phyloP scores from a whole-genome alignment of 192 early-diverging fungal genomes.

The Backusella liffmaniae region DNA sequence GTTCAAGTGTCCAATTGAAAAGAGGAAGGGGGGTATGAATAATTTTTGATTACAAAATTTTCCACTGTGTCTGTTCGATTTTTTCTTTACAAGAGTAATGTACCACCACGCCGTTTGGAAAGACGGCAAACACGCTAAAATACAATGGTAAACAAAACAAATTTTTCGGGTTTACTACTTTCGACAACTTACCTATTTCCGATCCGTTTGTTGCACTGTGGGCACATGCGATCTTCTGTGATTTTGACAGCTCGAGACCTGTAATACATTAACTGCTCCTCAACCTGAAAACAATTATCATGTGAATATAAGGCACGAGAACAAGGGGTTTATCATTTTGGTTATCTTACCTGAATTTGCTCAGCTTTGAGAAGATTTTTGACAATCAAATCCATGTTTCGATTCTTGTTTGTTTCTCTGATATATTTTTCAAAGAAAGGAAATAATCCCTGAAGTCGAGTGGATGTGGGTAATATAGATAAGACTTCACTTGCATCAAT shows the following conservation, averaged over 20 bases:
- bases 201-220: slow-evolving; percentile 63
- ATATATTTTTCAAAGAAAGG: slow-evolving; percentile 65
- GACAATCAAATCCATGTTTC: slow-evolving; percentile 64
- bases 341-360: slow-evolving; percentile 52
- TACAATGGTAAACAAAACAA: not conserved
- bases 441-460: slow-evolving; percentile 39
- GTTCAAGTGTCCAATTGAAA: not conserved
- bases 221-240: slow-evolving; percentile 76
- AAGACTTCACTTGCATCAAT: slow-evolving; percentile 56
- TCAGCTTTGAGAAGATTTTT: slow-evolving; percentile 72
- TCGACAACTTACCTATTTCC: slow-evolving; percentile 49
- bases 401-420: slow-evolving; percentile 57
- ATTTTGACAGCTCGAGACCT: slow-evolving; percentile 61
- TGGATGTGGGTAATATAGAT: slow-evolving; percentile 25
- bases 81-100: slow-evolving; percentile 75
- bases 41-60: slow-evolving; percentile 8
- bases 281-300: slow-evolving; percentile 43
- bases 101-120: slow-evolving; percentile 68
- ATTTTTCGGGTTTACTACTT: not conserved
- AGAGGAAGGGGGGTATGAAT: slow-evolving; percentile 6
- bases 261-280: slow-evolving; percentile 62
- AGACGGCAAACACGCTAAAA: slow-evolving; percentile 70
- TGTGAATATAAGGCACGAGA: not conserved
- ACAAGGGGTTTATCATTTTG: not conserved
- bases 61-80: slow-evolving; percentile 38